Evolutionary conservation across 345 rosid species (phyloP).

Genomic region (Syzygium oleosum): DNA sequence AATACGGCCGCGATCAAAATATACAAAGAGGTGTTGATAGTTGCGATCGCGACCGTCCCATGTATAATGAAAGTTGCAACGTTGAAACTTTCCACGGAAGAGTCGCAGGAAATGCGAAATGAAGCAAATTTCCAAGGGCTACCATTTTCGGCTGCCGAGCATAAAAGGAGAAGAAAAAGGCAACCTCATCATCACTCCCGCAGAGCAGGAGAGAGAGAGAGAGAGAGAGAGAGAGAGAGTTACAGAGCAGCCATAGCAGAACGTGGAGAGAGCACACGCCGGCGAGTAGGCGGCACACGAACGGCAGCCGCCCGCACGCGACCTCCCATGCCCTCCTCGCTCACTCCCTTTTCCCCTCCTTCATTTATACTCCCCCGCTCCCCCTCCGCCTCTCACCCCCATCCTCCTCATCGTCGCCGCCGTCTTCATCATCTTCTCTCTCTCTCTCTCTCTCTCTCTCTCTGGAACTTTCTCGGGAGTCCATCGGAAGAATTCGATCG

Average conservation of each 20-base stretch:
- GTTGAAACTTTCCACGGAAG: accelerated
- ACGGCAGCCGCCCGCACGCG: slow-evolving; percentile 9
- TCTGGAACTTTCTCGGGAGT: background rate
- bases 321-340: slow-evolving; percentile 2
- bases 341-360: background rate
- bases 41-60: no score
- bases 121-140: background rate
- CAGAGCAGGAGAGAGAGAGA: background rate
- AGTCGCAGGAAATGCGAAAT: background rate
- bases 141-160: background rate
- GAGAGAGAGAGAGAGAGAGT: background rate
- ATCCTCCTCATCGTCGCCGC: background rate
- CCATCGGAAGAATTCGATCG: background rate
- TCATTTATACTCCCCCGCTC: background rate
- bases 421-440: background rate
- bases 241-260: background rate
- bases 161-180: background rate
- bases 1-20: background rate
- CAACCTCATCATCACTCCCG: background rate
- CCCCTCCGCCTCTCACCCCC: background rate
- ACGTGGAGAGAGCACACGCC: background rate
- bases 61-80: background rate
- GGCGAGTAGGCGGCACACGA: slow-evolving; percentile 6
- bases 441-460: background rate
- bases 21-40: background rate